Evolutionary conservation across 352 stramenopile species (phyloP).

Genomic region (Phytophthora macrochlamydospora): DNA sequence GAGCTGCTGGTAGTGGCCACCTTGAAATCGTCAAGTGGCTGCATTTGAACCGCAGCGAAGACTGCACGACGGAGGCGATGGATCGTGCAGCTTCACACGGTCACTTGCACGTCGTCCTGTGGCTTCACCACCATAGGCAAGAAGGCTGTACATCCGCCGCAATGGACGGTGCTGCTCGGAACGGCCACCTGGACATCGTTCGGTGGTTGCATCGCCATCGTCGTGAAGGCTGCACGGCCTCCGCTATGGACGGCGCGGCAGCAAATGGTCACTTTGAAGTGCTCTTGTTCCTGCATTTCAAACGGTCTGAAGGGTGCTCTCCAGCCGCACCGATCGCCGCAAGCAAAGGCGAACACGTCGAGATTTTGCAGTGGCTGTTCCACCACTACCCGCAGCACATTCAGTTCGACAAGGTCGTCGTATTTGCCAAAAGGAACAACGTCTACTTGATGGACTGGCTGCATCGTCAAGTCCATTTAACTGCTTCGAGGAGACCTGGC

Average conservation of each 20-base stretch:
- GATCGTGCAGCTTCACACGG: constrained; percentile 5
- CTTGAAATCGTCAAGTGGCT: constrained; percentile 22
- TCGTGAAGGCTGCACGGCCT: constrained; percentile 4
- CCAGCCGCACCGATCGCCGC: constrained; percentile 8
- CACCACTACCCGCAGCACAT: constrained; percentile 18
- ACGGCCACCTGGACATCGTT: constrained; percentile 26
- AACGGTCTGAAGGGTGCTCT: constrained; percentile 11
- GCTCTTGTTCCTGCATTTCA: constrained; percentile 30
- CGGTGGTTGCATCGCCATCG: constrained; percentile 23
- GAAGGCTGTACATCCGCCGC: constrained; percentile 11
- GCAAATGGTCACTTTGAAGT: constrained; percentile 33
- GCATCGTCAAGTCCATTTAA: constrained; percentile 15
- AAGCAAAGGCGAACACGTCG: constrained; percentile 18
- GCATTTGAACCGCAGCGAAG: constrained; percentile 12
- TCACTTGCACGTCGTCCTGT: constrained; percentile 10
- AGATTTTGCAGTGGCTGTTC: constrained; percentile 27
- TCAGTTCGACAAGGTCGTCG: constrained; percentile 17
- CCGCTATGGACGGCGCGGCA: constrained; percentile 21
- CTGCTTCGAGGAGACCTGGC: background rate
- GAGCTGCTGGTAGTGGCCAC: constrained; percentile 1
- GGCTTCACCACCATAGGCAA: constrained; percentile 11
- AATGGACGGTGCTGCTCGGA: constrained; percentile 30
- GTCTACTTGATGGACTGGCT: constrained; percentile 26
- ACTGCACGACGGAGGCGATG: constrained; percentile 6
- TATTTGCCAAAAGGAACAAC: constrained; percentile 26